Base-by-base conservation (phyloP, 768 basidiomycete species). In the Tylopilus sp. region DNA sequence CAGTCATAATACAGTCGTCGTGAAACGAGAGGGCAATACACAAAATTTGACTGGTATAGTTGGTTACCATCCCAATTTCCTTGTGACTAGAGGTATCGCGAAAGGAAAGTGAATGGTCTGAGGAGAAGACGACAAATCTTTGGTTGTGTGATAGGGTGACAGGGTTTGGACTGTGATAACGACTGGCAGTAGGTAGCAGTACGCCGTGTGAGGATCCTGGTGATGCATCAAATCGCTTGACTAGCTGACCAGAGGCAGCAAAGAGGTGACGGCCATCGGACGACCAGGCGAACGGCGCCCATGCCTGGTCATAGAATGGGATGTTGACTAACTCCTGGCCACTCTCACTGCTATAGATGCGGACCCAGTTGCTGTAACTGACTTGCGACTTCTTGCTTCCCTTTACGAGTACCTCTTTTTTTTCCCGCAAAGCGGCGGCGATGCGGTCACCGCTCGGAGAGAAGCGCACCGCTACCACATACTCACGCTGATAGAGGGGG, bases 401-500 rank as follows among this genome's bases (percentile, higher is more conserved):
- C 19, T 36, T n/a, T 11, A 6, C 31, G 31, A 8, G 19, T n/a
- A n/a, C n/a, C n/a, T n/a, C n/a, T n/a, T 37, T 37, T 37, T 21
- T 19, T 7, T 8, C 21, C 8, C 19, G 13, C 19, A 9, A 4
- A 16, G 26, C 26, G 10, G 38, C 30, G 5, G 48, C 48, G 16
- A 57, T 25, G n/a, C 53, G 53, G 28, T 49, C 37, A 9, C 56
- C 53, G 1, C 6, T n/a, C 0, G 56, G 44, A 21, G 56, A 57
- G 26, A 57, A 50, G 10, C 44, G 44, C 17, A 43, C 44, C 1
- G 26, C 38, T 4, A 42, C 33, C 4, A 45, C 31, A 0, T 7
- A 6, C 7, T 19, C 17, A 0, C 45, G 26, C n/a, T 49, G 48
- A 14, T 24, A 19, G 0, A 56, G 37, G 2, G 55, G 44, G 2